These are phyloP conservation scores for Penicillium oxalicum DNA, from an alignment of 2,329 filamentous ascomycete genomes.

Conservation along the genomic window DNA sequence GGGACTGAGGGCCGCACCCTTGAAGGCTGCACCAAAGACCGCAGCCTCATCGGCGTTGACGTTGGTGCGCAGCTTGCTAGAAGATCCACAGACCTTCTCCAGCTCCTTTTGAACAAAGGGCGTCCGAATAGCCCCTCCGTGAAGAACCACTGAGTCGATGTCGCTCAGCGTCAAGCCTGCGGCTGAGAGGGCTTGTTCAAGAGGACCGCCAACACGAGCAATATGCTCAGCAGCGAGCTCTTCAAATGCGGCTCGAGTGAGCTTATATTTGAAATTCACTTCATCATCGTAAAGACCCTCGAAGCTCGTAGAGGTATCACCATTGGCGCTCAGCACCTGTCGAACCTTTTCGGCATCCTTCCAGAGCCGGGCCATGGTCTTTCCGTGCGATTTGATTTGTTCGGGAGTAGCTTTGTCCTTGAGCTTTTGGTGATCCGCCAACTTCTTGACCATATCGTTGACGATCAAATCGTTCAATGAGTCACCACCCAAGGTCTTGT, in stretches of 20 bases:
- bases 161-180: constrained; percentile 69
- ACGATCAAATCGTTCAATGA: constrained; percentile 80
- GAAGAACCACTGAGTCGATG: constrained; percentile 84
- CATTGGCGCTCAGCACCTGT: constrained; percentile 89
- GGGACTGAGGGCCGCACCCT: constrained; percentile 83
- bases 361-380: constrained; percentile 80
- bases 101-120: constrained; percentile 90
- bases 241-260: constrained; percentile 75
- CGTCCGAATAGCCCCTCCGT: constrained; percentile 83
- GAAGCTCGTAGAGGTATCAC: constrained; percentile 70
- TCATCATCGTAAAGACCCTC: constrained; percentile 83
- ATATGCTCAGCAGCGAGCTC: constrained; percentile 63
- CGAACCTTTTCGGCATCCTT: constrained; percentile 85
- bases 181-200: constrained; percentile 67
- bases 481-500: constrained; percentile 83
- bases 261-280: constrained; percentile 87
- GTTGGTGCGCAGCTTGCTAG: constrained; percentile 80
- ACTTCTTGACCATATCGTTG: constrained; percentile 78
- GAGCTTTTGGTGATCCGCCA: constrained; percentile 60
- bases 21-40: constrained; percentile 92
- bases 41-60: constrained; percentile 97
- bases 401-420: constrained; percentile 35
- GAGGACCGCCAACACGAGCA: constrained; percentile 60
- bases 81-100: constrained; percentile 64
- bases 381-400: constrained; percentile 63